Conservation (phyloP, 2,329 filamentous ascomycete genomes). For the Clonostachys chloroleuca region DNA sequence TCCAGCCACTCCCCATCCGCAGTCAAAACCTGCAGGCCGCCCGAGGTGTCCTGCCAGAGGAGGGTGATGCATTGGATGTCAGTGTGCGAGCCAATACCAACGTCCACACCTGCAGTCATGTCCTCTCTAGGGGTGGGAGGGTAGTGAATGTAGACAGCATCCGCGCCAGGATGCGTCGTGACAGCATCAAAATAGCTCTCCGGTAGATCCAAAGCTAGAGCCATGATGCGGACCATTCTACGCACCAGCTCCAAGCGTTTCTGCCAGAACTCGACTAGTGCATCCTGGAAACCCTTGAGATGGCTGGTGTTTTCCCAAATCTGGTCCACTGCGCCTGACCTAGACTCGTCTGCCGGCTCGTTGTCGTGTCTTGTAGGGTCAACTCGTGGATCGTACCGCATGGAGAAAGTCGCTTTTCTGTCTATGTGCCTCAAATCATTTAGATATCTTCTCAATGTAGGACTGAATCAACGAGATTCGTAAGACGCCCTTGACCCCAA, state of each 20-base stretch:
- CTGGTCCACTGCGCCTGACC: constrained; percentile 33
- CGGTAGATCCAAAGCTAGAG: constrained; percentile 46
- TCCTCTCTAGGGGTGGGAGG: constrained; percentile 9
- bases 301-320: constrained; percentile 46
- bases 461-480: too few species aligned
- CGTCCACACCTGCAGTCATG: constrained; percentile 28
- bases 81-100: constrained; percentile 46
- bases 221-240: constrained; percentile 45
- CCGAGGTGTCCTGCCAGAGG: constrained; percentile 34
- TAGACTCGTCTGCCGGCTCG: constrained; percentile 3
- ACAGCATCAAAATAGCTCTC: constrained; percentile 52
- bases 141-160: constrained; percentile 35
- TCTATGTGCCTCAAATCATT: constrained; percentile 7
- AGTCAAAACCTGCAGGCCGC: constrained; percentile 37
- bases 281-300: constrained; percentile 40
- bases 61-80: constrained; percentile 48
- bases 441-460: too few species aligned
- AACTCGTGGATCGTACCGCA: constrained; percentile 46
- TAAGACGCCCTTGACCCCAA: too few species aligned
- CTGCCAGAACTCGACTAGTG: constrained; percentile 39
- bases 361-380: constrained; percentile 38
- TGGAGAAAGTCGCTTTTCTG: constrained; percentile 38
- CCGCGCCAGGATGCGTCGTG: constrained; percentile 43
- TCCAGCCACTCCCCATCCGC: constrained; percentile 31
- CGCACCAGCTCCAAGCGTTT: constrained; percentile 44